Conservation (phyloP, 768 basidiomycete genomes). For the Suillus placidus region DNA sequence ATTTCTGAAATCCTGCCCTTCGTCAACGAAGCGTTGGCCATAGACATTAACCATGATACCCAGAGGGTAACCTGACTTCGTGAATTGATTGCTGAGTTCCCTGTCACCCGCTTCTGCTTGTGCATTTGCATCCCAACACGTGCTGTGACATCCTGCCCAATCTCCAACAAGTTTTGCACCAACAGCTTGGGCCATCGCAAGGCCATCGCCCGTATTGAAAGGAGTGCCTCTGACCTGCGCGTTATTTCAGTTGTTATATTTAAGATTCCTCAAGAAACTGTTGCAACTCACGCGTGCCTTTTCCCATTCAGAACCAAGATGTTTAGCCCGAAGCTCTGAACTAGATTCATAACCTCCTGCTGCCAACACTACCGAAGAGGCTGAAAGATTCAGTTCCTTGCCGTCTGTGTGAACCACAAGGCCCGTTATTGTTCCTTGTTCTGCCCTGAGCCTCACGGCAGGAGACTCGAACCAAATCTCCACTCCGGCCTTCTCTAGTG, state of each 20-base stretch:
- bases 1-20: constrained; percentile 72
- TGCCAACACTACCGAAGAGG: constrained; percentile 58
- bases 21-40: constrained; percentile 68
- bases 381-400: constrained; percentile 37
- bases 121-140: constrained; percentile 71
- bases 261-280: background rate
- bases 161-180: constrained; percentile 65
- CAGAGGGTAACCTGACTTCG: constrained; percentile 73
- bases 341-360: constrained; percentile 71
- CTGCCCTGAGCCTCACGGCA: constrained; percentile 38
- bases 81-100: constrained; percentile 66
- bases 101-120: constrained; percentile 53
- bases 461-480: constrained; percentile 60
- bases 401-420: constrained; percentile 46
- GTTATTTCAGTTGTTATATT: constrained; percentile 1
- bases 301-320: constrained; percentile 63
- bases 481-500: constrained; percentile 52
- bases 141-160: constrained; percentile 72
- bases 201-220: constrained; percentile 70
- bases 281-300: constrained; percentile 49
- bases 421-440: constrained; percentile 46
- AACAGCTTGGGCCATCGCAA: constrained; percentile 50
- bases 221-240: constrained; percentile 68
- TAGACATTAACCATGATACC: constrained; percentile 67
- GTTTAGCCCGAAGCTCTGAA: constrained; percentile 48